Base-by-base conservation (phyloP, 108 stramenopile species). In the Cyclotella sp. region DNA sequence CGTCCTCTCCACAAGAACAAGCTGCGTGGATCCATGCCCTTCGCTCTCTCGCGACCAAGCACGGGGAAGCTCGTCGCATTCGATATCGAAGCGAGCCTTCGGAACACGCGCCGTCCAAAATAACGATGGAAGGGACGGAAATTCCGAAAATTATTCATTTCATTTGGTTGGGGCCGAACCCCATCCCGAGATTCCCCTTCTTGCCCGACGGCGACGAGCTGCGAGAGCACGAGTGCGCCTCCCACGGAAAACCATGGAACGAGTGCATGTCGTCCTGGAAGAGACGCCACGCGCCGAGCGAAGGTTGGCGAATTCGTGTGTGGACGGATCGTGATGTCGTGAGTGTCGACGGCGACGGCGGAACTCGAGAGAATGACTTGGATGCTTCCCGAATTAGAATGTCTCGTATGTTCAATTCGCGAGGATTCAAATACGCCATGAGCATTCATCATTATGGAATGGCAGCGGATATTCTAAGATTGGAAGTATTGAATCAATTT, bases 131-230 rank as follows among this genome's bases (percentile, higher is more conserved):
- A 3, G 42, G 65, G 16, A 77, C 81, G 0, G 72, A 76, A 46
- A 82, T 82, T 63, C 81, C 81, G 0, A 77, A 68, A 53, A 72
- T 77, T 43, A 73, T 82, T 28, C 81, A 82, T 34, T 82, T 82
- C 22, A 73, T 82, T 24, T 82, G 81, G 81, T 66, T 82, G 22
- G 81, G 81, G 16, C 39, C 51, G 10, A 65, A 72, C 19, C 28
- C 81, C 3, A 67, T 77, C 8, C 81, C 81, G 11, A 30, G 18
- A 19, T 82, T 78, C 53, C 53, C 63, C 0, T 77, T 73, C 30
- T 18, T 77, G 8, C 22, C 21, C 16, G 44, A 74, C n/a, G 73
- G 28, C n/a, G 44, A 1, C 26, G 42, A 43, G n/a, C n/a, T n/a
- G n/a, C n/a, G n/a, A n/a, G n/a, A n/a, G n/a, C n/a, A n/a, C n/a